Base-by-base conservation (phyloP, 2,329 filamentous ascomycete genomes). In the Annulohypoxylon truncatum region DNA sequence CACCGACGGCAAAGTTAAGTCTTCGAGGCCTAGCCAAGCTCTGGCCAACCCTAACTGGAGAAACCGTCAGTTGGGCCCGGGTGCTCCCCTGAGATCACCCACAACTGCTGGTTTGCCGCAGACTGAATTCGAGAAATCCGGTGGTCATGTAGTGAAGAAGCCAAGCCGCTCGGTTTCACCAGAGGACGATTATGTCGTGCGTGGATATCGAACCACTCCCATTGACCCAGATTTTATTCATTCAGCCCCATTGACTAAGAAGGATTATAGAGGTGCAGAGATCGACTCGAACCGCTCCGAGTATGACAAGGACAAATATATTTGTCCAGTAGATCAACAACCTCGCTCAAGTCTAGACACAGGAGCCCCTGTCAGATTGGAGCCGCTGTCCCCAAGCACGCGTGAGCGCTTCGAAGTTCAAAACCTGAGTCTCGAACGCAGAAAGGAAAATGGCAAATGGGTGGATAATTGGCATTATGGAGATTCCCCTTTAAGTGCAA, bases 231-330 rank as follows among this genome's bases (percentile, higher is more conserved):
- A 74, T 15, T 71, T 74, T 12, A 76, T 75, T 33, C 58, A 71
- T 35, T 76, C 75, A 3, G 74, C 75, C 1, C 75, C 75, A 12
- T 66, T 75, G 7, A 73, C 73, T 12, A 76, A 75, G 60, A 64
- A 59, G 13, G 72, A 73, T 15, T 74, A 15, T 18, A 8, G 7
- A 28, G 44, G 24, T 2, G 24, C 22, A 28, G 24, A 28, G 3
- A 10, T 15, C 2, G 24, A 29, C 4, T 18, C 44, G 3, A n/a
- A 18, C 4, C 24, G 13, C 5, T 10, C 44, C 4, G 24, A 28
- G 57, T 31, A 62, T 13, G 33, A 26, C 1, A 44, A 46, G 12
- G 15, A 22, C 9, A 38, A 33, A 6, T 26, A 55, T 8, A 5
- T 26, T 2, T 7, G 8, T 15, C 13, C 12, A 0, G 3, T 2